phyloP scores from a whole-genome alignment of 352 stramenopile species.

The Phytophthora podocarpi region DNA sequence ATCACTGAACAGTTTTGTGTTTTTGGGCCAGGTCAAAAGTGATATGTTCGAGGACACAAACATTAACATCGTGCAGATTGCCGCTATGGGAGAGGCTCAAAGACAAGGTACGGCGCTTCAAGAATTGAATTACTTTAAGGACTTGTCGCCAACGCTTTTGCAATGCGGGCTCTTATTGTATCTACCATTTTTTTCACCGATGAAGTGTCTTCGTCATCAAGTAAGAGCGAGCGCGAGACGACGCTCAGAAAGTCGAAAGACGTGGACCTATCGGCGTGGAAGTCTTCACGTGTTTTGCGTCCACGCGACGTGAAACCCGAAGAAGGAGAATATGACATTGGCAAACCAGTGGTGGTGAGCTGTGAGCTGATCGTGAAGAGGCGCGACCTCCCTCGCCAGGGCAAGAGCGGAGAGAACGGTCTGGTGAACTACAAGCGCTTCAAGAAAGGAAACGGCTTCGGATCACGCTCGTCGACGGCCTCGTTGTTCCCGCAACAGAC shows the following conservation, averaged over 20 bases:
- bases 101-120: constrained; percentile 15
- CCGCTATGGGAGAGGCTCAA: constrained; percentile 5
- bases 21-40: constrained; percentile 19
- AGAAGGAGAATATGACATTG: constrained; percentile 28
- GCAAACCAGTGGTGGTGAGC: constrained; percentile 53
- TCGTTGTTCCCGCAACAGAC: constrained; percentile 63
- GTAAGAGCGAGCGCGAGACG: constrained; percentile 4
- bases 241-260: constrained; percentile 4
- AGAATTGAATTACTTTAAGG: not conserved
- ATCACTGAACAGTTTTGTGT: not conserved
- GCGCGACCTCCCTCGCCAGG: not conserved
- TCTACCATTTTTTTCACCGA: not conserved
- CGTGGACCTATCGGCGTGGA: constrained; percentile 27
- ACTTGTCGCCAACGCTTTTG: constrained; percentile 10
- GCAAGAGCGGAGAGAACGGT: constrained; percentile 3
- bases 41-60: constrained; percentile 10
- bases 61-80: constrained; percentile 41
- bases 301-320: constrained; percentile 33
- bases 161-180: not conserved
- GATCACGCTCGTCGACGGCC: constrained; percentile 39
- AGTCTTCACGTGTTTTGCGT: constrained; percentile 37
- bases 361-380: constrained; percentile 64
- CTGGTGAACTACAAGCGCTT: constrained; percentile 85
- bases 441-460: constrained; percentile 73
- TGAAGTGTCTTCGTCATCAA: constrained; percentile 16